Conservation (phyloP, 495 filamentous ascomycete species). For the Penicillium herquei region DNA sequence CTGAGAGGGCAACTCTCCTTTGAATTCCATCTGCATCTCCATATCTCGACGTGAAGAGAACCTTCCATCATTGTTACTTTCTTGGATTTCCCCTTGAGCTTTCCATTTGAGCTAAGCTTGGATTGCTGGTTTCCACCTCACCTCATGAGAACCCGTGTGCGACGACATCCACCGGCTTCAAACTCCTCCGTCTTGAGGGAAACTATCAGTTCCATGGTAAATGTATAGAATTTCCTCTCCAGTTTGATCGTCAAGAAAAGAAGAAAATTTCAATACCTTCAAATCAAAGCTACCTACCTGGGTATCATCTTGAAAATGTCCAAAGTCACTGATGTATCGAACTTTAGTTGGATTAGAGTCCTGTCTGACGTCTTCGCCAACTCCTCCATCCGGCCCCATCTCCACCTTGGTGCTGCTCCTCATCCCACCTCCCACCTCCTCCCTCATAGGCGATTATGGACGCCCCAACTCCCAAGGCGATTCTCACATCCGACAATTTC, state of each 20-base stretch:
- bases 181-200: conserved; percentile 16
- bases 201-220: conserved; percentile 24
- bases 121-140: background rate
- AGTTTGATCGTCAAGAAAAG: no score
- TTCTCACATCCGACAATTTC: conserved; percentile 48
- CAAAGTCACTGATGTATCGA: conserved; percentile 24
- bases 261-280: no score
- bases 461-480: conserved; percentile 34
- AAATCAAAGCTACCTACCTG: no score
- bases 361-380: conserved; percentile 26
- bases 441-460: conserved; percentile 37
- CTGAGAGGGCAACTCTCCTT: conserved; percentile 16
- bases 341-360: conserved; percentile 6
- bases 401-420: conserved; percentile 17
- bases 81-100: background rate
- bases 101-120: background rate
- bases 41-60: background rate
- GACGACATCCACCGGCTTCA: conserved; percentile 27
- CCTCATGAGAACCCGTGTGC: conserved; percentile 35
- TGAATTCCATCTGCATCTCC: conserved; percentile 2
- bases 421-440: conserved; percentile 7
- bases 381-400: conserved; percentile 19
- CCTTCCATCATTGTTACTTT: background rate
- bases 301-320: conserved; percentile 1
- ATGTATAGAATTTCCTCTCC: conserved; percentile 8